phyloP scores from a whole-genome alignment of 108 stramenopile species.

The Chaetoceros tenuissimus region DNA sequence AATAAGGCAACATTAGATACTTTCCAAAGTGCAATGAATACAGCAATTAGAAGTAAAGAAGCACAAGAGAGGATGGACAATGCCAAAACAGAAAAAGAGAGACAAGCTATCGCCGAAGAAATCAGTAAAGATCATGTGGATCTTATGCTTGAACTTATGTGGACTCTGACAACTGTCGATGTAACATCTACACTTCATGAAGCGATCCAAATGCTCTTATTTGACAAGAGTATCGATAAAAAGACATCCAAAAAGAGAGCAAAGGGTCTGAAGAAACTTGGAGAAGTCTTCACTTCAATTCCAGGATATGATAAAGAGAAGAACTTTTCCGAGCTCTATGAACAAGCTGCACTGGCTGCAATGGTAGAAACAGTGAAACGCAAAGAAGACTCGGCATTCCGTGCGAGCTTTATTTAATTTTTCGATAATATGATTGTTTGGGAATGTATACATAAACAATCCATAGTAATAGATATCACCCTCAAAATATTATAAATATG shows the following conservation, averaged over 20 bases:
- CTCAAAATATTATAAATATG: too few species aligned
- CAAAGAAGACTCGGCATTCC: slow-evolving; percentile 49
- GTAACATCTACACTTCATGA: slow-evolving; percentile 68
- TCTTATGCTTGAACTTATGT: slow-evolving; percentile 46
- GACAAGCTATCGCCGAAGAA: slow-evolving; percentile 22
- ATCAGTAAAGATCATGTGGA: slow-evolving; percentile 34
- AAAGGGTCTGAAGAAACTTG: slow-evolving; percentile 37
- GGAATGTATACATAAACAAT: too few species aligned
- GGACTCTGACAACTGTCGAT: slow-evolving; percentile 75
- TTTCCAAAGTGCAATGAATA: slow-evolving; percentile 34
- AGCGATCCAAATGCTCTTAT: slow-evolving; percentile 60
- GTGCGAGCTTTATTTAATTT: slow-evolving; percentile 5
- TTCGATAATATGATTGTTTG: too few species aligned
- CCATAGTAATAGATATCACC: too few species aligned
- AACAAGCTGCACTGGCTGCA: slow-evolving; percentile 73
- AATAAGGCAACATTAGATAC: slow-evolving; percentile 39
- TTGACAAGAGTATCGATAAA: slow-evolving; percentile 49
- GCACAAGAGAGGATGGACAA: slow-evolving; percentile 35
- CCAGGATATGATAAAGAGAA: slow-evolving; percentile 29
- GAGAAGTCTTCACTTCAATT: slow-evolving; percentile 51
- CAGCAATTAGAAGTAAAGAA: slow-evolving; percentile 36
- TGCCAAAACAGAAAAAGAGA: slow-evolving; percentile 51
- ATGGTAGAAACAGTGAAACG: slow-evolving; percentile 74
- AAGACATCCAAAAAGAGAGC: slow-evolving; percentile 48
- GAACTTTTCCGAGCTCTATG: slow-evolving; percentile 47